Conservation (phyloP, 2,329 filamentous ascomycete genomes). For the Botrytis tulipae region DNA sequence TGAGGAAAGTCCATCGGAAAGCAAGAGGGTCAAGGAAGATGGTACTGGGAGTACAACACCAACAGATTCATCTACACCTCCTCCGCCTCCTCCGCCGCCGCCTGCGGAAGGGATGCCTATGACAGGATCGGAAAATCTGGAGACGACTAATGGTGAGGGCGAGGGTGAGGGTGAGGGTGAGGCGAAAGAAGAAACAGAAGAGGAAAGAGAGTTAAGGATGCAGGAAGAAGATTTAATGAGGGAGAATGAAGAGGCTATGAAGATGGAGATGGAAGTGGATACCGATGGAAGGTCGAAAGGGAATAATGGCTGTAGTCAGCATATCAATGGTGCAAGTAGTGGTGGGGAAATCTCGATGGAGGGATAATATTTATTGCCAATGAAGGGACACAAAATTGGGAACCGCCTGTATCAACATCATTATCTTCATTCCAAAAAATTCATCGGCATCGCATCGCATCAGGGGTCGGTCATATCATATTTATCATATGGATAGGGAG, state of each 20-base stretch:
- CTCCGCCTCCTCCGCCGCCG: slow-evolving; percentile 36
- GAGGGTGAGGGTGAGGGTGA: not conserved
- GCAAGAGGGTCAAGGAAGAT: slow-evolving; percentile 37
- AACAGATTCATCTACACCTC: slow-evolving; percentile 23
- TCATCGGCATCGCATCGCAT: not conserved
- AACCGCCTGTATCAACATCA: slow-evolving; percentile 1
- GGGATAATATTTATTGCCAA: not conserved
- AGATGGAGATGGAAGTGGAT: slow-evolving; percentile 49
- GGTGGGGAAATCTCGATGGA: not conserved
- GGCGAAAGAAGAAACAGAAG: slow-evolving; percentile 27
- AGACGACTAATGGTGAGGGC: not conserved
- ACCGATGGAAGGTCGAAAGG: slow-evolving; percentile 53
- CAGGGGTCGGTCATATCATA: not conserved
- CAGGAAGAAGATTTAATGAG: slow-evolving; percentile 33
- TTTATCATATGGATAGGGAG: not conserved
- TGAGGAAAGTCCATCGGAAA: slow-evolving; percentile 27
- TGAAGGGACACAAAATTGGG: not conserved
- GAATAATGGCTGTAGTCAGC: not conserved
- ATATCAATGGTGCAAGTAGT: not conserved
- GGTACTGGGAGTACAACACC: not conserved
- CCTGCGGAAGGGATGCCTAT: slow-evolving; percentile 25
- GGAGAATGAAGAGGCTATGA: slow-evolving; percentile 38
- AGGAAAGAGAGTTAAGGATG: slow-evolving; percentile 27
- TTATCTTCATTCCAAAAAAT: not conserved
- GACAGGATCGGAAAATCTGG: not conserved